phyloP scores from a whole-genome alignment of 805 yeast species.

The Sugiyamaella marilandica region DNA sequence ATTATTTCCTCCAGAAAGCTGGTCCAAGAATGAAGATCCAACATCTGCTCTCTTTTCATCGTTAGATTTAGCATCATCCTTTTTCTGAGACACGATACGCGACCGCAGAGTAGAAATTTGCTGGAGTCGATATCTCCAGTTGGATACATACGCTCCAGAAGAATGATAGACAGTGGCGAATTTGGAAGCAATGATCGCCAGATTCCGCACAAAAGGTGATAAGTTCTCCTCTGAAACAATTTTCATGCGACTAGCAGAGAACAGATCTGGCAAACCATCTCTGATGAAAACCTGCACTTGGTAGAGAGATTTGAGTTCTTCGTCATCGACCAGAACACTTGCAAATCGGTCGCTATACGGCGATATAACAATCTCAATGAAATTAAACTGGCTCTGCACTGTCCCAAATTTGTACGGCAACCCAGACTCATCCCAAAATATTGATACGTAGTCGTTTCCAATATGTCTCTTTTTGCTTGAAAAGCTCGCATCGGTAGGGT shows the following conservation, averaged over 20 bases:
- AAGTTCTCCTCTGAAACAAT: constrained; percentile 56
- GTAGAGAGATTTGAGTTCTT: constrained; percentile 32
- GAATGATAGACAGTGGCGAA: constrained; percentile 75
- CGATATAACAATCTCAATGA: constrained; percentile 70
- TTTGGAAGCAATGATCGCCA: constrained; percentile 60
- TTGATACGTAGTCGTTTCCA: constrained; percentile 79
- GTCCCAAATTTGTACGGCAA: constrained; percentile 62
- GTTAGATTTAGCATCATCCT: constrained; percentile 1
- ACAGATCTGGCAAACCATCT: constrained; percentile 68
- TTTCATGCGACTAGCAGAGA: constrained; percentile 73
- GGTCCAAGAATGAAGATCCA: constrained; percentile 17
- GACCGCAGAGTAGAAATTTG: constrained; percentile 44
- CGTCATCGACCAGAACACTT: not conserved
- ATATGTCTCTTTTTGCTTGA: constrained; percentile 74
- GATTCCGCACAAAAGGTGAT: constrained; percentile 60
- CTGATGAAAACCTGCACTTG: constrained; percentile 61
- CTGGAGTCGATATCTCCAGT: constrained; percentile 63
- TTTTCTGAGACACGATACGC: constrained; percentile 5
- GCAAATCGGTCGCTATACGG: constrained; percentile 45
- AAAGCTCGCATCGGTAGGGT: constrained; percentile 39
- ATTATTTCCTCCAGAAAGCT: constrained; percentile 8
- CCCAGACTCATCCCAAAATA: constrained; percentile 75
- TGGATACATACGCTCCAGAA: constrained; percentile 50
- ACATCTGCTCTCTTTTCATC: constrained; percentile 8
- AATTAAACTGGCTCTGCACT: constrained; percentile 75